Base-by-base conservation (phyloP, 1,139 yeast genomes). In the Komagataea norvegica region DNA sequence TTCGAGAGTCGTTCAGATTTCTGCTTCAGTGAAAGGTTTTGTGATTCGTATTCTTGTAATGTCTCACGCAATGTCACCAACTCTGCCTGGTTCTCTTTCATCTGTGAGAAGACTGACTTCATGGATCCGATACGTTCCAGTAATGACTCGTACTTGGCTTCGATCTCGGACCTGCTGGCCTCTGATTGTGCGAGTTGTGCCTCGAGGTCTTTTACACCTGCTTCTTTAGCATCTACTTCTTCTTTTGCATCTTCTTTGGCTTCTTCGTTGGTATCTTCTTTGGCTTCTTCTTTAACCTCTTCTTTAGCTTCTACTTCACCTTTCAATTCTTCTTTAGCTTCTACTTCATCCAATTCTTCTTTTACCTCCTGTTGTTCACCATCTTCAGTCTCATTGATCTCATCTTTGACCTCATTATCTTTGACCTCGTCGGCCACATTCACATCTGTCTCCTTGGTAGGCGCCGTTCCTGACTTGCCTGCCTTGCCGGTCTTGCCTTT, bases 81-180 rank as follows among this genome's bases (percentile, higher is more conserved):
- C 48, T 87, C 94, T 8, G 69, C 68, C 47, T 91, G 83, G 0
- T 93, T 70, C 43, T 77, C 79, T 54, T 82, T 82, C 87, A 82
- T 80, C 49, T 82, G 81, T 40, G 71, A 72, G 56, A 84, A 83
- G 3, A 82, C 72, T 0, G 83, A 65, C 54, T 85, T 87, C 85
- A 91, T 87, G 3, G 85, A 77, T 2, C 94, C 76, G 23, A 91
- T 67, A 55, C 85, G 75, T 46, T 79, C 81, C 42, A 88, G 64
- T 16, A 91, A 64, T n/a, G 72, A 69, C 47, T 87, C 86, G 56
- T 89, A 87, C 44, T 83, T 84, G 8, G 73, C 70, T 49, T 84
- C 83, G 21, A 77, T 70, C 25, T 77, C 75, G 43, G 79, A 86
- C 36, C 86, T 70, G 47, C 86, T 93, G 21, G 63, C 61, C 28